Percentiles rank a stretch among this genome's conserved stretches.
phyloP scores from a whole-genome alignment of 345 rosid species.

The Eucalyptus caleyi region DNA sequence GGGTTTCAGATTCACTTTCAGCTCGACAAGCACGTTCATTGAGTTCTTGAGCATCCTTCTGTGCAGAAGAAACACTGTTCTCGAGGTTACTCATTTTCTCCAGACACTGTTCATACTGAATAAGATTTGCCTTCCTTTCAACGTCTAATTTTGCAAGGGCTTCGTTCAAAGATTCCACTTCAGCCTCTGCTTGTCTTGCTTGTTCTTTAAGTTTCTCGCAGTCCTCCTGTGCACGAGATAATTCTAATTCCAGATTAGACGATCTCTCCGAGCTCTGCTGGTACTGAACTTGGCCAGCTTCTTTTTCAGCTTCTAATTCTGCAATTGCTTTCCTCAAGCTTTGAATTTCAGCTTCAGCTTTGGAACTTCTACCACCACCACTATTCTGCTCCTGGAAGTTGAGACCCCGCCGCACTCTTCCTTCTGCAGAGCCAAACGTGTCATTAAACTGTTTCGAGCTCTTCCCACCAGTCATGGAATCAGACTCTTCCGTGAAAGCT shows the following conservation, averaged over 20 bases:
- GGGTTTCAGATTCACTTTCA: constrained; percentile 39
- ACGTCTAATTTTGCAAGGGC: constrained; percentile 42
- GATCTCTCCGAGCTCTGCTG: constrained; percentile 63
- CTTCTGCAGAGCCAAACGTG: constrained; percentile 36
- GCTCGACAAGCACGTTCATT: constrained; percentile 50
- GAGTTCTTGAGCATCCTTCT: constrained; percentile 50
- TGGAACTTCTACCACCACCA: constrained; percentile 38
- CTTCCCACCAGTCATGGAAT: constrained; percentile 28
- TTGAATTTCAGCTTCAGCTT: constrained; percentile 67
- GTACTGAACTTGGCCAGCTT: constrained; percentile 61
- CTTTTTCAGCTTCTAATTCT: constrained; percentile 85
- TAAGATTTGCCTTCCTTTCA: constrained; percentile 52
- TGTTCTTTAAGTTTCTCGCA: constrained; percentile 45
- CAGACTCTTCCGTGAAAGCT: constrained; percentile 54
- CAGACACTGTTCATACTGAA: constrained; percentile 63
- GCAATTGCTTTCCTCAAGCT: constrained; percentile 68
- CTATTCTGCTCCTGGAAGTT: constrained; percentile 50
- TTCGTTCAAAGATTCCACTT: constrained; percentile 56
- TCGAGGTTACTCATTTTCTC: constrained; percentile 55
- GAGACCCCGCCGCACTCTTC: constrained; percentile 67
- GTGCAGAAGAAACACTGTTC: constrained; percentile 31
- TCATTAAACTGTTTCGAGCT: constrained; percentile 48
- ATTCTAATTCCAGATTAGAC: constrained; percentile 58
- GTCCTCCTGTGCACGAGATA: constrained; percentile 58
- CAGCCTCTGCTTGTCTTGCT: constrained; percentile 72